A percentile compares a stretch with the other conserved stretches of the same genome.
These are phyloP conservation scores for Acer yangbiense DNA, from an alignment of 345 rosid species.

Conservation along the genomic window DNA sequence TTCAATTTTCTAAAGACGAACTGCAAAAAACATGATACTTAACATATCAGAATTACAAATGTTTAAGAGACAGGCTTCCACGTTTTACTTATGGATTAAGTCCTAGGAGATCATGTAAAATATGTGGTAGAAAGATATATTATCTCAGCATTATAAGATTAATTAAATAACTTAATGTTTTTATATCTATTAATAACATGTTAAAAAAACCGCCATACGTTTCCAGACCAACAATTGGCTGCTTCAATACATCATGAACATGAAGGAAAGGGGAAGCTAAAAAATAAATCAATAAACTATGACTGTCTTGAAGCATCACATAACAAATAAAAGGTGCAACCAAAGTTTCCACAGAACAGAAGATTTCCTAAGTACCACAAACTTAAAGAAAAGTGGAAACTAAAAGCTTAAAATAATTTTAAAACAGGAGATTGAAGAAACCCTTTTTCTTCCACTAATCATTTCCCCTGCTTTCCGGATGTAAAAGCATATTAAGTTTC, in stretches of 20 bases:
- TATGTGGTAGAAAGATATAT: not conserved
- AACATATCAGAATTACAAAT: not conserved
- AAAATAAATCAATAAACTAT: not conserved
- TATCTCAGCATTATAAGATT: not conserved
- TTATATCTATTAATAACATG: not conserved
- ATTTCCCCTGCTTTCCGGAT: not conserved
- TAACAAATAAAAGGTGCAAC: not conserved
- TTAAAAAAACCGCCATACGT: not conserved
- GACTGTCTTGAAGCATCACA: slow-evolving; percentile 1
- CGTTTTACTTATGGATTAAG: not conserved
- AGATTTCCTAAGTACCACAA: not conserved
- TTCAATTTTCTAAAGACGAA: not conserved
- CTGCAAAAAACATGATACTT: not conserved
- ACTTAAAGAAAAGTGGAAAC: not conserved
- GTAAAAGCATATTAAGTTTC: not conserved
- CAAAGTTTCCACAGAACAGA: not conserved
- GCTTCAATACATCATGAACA: not conserved
- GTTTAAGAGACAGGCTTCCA: not conserved
- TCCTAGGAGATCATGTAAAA: not conserved
- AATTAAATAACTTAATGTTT: not conserved
- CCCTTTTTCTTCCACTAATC: not conserved
- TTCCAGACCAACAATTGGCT: not conserved
- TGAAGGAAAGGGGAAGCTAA: not conserved
- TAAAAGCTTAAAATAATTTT: not conserved
- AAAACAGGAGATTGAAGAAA: not conserved